Percentiles rank a stretch among this genome's conserved stretches.
phyloP scores from a whole-genome alignment of 2,329 filamentous ascomycete genomes.

The Colletotrichum gloeosporioides region DNA sequence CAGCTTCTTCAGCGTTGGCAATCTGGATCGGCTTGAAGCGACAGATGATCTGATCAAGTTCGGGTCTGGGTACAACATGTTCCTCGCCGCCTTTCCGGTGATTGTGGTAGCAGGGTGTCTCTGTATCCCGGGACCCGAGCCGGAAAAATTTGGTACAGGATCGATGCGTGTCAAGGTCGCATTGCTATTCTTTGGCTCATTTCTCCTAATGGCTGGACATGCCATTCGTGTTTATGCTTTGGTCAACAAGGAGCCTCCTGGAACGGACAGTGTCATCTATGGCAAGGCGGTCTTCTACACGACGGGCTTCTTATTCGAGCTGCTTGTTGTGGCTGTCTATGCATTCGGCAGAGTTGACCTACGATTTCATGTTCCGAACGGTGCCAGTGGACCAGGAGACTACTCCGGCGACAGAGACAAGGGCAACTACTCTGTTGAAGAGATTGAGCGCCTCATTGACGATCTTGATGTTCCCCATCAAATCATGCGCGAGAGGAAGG shows the following conservation, averaged over 20 bases:
- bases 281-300: constrained; percentile 38
- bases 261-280: constrained; percentile 32
- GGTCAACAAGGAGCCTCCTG: constrained; percentile 27
- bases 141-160: constrained; percentile 37
- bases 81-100: constrained; percentile 26
- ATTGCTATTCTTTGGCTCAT: constrained; percentile 28
- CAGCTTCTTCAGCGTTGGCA: constrained; percentile 27
- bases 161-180: constrained; percentile 31
- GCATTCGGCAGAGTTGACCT: constrained; percentile 32
- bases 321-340: constrained; percentile 30
- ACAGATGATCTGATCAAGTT: constrained; percentile 22
- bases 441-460: constrained; percentile 22
- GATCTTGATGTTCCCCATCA: constrained; percentile 19
- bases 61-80: constrained; percentile 26
- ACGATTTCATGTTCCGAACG: constrained; percentile 34
- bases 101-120: constrained; percentile 26
- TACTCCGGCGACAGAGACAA: constrained; percentile 23
- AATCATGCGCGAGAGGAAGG: constrained; percentile 19
- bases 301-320: constrained; percentile 38
- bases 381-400: constrained; percentile 30
- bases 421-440: constrained; percentile 9
- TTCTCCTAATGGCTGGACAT: constrained; percentile 24
- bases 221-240: constrained; percentile 28
- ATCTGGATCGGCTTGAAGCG: constrained; percentile 15
- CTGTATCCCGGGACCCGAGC: constrained; percentile 30